Percentiles rank a stretch among this genome's conserved stretches.
Conservation (phyloP, 306 rosid genomes). For the Cercis canadensis region DNA sequence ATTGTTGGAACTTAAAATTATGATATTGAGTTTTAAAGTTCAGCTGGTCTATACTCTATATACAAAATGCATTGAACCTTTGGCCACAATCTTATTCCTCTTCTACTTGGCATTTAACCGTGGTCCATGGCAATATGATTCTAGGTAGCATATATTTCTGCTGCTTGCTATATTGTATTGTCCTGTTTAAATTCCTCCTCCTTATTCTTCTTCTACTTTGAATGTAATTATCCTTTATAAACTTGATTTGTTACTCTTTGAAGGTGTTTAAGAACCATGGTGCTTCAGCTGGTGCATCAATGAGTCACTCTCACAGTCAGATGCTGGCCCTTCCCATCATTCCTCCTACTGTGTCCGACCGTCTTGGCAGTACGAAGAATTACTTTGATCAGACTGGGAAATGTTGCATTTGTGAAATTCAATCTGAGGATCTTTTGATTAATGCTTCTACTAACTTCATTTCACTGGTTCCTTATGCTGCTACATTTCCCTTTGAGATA, state of each 20-base stretch:
- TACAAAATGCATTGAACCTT: background rate
- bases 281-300: slow-evolving; percentile 86
- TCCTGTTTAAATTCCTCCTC: background rate
- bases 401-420: slow-evolving; percentile 66
- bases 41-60: background rate
- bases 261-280: slow-evolving; percentile 89
- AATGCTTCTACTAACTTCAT: slow-evolving; percentile 62
- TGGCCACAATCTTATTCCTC: background rate
- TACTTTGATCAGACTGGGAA: slow-evolving; percentile 59
- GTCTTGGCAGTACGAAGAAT: slow-evolving; percentile 61
- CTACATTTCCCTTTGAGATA: slow-evolving; percentile 83
- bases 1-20: background rate
- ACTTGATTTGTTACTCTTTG: slow-evolving; percentile 19
- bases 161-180: background rate
- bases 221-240: slow-evolving; percentile 20
- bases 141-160: background rate
- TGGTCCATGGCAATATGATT: background rate
- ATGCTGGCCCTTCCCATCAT: slow-evolving; percentile 76
- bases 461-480: slow-evolving; percentile 76
- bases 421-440: slow-evolving; percentile 57
- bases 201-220: slow-evolving; percentile 2
- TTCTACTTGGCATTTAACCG: background rate
- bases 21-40: background rate
- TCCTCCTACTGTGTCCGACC: slow-evolving; percentile 70
- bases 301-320: slow-evolving; percentile 90